Evolutionary conservation across 148 eudicot genomes (phyloP), one percentile per base, ranked within the genome.

Genomic region (Diospyros lotus): DNA sequence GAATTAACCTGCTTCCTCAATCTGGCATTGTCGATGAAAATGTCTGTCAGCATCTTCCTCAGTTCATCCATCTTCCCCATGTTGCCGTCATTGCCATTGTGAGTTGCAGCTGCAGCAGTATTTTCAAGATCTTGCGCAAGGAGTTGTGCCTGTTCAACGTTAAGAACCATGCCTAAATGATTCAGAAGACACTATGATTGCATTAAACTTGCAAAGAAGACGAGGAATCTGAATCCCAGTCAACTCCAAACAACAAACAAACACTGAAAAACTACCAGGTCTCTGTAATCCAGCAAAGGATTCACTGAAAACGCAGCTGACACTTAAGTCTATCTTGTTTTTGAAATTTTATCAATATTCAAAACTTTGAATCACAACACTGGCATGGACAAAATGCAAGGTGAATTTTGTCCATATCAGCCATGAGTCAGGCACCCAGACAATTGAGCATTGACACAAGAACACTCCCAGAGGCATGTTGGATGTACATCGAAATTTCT

Each of bases 1-100:
- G 97, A 82, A 69, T 88, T 93, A 56, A 91, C 83, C 77, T 88
- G 93, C 78, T 91, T 91, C 84, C 97, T 88, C 73, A 87, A 81
- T 41, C 76, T 80, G 66, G 94, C 97, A 78, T 88, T 89, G 75
- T 91, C 94, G 4, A 86, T 81, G 68, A 91, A 87, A 68, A 82
- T 79, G 62, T 89, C 87, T 3, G 89, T 75, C 15, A 93, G 77
- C 92, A 91, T 84, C 80, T 84, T 85, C 75, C 90, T 86, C 77
- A 91, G 75, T 66, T 91, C 90, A 52, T 87, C 28, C 86, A 69
- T 88, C 88, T 12, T 66, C 77, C 73, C 72, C 28, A 43, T 2
- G 9, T n/a, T 44, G 48, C 76, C 72, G 18, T 73, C 78, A 52
- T 62, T 46, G 44, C 56, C 66, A 58, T 68, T 68, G 63, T 14